phyloP scores from a whole-genome alignment of 1,284 basidiomycete genomes.

The Chalciporus piperatoides region DNA sequence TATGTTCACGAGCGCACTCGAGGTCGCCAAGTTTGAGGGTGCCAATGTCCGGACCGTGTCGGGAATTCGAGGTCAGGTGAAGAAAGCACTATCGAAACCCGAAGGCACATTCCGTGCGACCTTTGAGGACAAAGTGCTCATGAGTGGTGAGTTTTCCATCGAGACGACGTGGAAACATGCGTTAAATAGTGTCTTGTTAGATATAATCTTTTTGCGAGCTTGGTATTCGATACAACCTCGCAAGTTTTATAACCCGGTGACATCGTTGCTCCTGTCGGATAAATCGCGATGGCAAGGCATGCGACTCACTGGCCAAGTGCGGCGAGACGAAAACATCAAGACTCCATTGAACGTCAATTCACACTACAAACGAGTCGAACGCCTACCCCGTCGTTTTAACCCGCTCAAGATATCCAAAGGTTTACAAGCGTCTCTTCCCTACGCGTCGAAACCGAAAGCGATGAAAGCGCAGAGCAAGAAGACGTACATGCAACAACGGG shows the following conservation, averaged over 20 bases:
- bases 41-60: conserved; percentile 95
- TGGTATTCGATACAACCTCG: conserved; percentile 97
- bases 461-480: conserved; percentile 70
- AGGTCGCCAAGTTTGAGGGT: conserved; percentile 98
- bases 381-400: conserved; percentile 86
- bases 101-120: conserved; percentile 95
- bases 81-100: conserved; percentile 91
- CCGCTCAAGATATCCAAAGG: conserved; percentile 86
- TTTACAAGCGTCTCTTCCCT: conserved; percentile 87
- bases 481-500: conserved; percentile 90
- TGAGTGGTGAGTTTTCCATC: conserved; percentile 69
- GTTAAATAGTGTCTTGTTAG: conserved; percentile 40
- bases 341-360: conserved; percentile 86
- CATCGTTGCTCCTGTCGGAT: conserved; percentile 80
- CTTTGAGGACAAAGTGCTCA: conserved; percentile 97
- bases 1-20: conserved; percentile 92
- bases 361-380: conserved; percentile 81
- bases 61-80: conserved; percentile 94
- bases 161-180: neutral
- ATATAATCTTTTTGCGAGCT: conserved; percentile 93
- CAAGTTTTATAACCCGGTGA: conserved; percentile 96
- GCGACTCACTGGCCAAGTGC: conserved; percentile 92
- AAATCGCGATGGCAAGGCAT: conserved; percentile 86
- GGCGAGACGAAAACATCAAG: conserved; percentile 79
- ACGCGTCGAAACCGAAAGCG: conserved; percentile 87